phyloP scores from a whole-genome alignment of 129 eudicot species.

The Tagetes patula region DNA sequence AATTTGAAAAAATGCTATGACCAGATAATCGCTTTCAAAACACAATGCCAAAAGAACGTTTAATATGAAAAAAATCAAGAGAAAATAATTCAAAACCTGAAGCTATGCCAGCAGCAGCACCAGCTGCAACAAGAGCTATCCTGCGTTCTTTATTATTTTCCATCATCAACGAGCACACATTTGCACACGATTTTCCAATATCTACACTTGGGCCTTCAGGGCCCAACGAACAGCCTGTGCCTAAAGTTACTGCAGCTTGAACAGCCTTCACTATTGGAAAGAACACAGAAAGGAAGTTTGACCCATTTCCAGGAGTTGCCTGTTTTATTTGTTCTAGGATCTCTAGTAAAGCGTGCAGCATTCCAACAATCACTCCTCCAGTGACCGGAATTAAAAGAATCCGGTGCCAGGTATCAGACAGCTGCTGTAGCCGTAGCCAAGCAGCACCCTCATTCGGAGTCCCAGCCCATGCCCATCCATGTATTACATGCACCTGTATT shows the following conservation, averaged over 20 bases:
- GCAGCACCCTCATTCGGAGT: conserved; percentile 99
- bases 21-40: conserved; percentile 21
- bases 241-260: conserved; percentile 96
- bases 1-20: conserved; percentile 5
- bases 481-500: conserved; percentile 85
- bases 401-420: conserved; percentile 97
- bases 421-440: conserved; percentile 86
- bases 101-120: conserved; percentile 99
- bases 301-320: conserved; percentile 66
- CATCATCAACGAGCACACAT: conserved; percentile 85
- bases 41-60: conserved; percentile 9
- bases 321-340: conserved; percentile 83
- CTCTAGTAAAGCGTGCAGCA: conserved; percentile 94
- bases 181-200: conserved; percentile 98
- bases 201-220: conserved; percentile 99
- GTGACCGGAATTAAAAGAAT: conserved; percentile 91
- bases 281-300: conserved; percentile 65
- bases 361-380: conserved; percentile 95
- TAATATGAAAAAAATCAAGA: conserved; percentile 3
- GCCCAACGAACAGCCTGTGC: conserved; percentile 95
- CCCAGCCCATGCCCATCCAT: conserved; percentile 99
- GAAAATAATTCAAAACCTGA: conserved; percentile 52
- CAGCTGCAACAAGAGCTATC: conserved; percentile 99
- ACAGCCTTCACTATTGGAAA: conserved; percentile 85
- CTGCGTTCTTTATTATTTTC: conserved; percentile 89